Evolutionary conservation across 2,329 filamentous ascomycete species (phyloP).

Genomic region (Pestalotiopsis sp.): DNA sequence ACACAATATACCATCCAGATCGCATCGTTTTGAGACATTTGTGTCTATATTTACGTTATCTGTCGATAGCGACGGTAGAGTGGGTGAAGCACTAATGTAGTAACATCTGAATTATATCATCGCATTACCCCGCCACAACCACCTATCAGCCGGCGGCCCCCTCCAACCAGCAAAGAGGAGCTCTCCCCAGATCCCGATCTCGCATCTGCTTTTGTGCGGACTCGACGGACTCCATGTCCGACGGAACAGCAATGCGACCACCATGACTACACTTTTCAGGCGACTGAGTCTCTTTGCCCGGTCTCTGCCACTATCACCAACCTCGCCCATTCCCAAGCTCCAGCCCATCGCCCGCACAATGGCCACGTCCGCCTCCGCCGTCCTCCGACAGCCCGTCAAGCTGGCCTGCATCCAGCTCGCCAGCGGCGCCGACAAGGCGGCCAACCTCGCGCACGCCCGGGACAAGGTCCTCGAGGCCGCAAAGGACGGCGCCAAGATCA

Average conservation of each 20-base stretch:
- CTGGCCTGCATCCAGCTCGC: constrained; percentile 82
- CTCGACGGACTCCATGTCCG: not conserved
- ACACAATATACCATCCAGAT: no score
- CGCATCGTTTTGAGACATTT: no score
- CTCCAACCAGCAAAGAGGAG: not conserved
- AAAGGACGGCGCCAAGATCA: constrained; percentile 74
- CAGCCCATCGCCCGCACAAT: constrained; percentile 25
- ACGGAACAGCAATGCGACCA: constrained; percentile 19
- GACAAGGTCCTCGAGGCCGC: constrained; percentile 83
- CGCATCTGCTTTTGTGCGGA: constrained; percentile 1
- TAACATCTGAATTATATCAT: not conserved
- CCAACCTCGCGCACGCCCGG: constrained; percentile 81
- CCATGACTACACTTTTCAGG: constrained; percentile 28
- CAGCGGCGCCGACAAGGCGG: constrained; percentile 78
- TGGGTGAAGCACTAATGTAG: no score
- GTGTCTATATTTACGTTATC: no score
- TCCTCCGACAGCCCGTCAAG: constrained; percentile 78
- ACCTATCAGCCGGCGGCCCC: not conserved
- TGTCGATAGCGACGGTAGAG: no score
- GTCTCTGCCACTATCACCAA: constrained; percentile 11
- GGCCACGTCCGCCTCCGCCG: constrained; percentile 32
- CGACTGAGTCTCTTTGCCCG: constrained; percentile 24
- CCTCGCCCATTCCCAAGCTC: constrained; percentile 8
- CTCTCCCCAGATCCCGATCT: constrained; percentile 3
- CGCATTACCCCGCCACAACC: not conserved